Conservation (phyloP, 306 rosid genomes). For the Dryas alaskensis region DNA sequence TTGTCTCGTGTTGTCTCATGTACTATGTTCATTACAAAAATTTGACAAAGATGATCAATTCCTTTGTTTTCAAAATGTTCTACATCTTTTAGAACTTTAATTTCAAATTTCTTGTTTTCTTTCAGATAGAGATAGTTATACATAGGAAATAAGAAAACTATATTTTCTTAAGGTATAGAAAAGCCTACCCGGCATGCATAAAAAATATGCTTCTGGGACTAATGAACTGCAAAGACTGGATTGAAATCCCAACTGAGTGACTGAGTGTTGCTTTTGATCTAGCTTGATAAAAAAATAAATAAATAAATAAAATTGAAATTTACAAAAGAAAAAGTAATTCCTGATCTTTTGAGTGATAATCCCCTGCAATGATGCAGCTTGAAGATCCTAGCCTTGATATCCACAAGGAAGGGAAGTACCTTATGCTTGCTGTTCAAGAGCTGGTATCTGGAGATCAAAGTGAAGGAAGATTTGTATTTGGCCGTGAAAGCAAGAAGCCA, state of each 20-base stretch:
- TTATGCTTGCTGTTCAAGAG: slow-evolving; percentile 78
- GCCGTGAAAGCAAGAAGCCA: slow-evolving; percentile 72
- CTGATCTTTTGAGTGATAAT: slow-evolving; percentile 6
- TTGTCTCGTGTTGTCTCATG: not conserved
- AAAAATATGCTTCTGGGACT: not conserved
- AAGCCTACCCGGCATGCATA: not conserved
- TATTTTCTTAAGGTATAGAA: not conserved
- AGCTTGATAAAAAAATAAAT: too few relatives aligned
- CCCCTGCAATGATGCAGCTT: slow-evolving; percentile 55
- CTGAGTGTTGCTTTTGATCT: too few relatives aligned
- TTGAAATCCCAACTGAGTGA: too few relatives aligned
- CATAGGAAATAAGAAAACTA: not conserved
- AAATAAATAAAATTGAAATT: not conserved
- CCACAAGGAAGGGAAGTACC: slow-evolving; percentile 88
- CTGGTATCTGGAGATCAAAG: slow-evolving; percentile 86
- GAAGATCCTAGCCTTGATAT: slow-evolving; percentile 77
- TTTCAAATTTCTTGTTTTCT: not conserved
- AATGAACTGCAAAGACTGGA: not conserved
- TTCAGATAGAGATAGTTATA: not conserved
- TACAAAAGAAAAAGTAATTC: not conserved
- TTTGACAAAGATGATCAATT: not conserved
- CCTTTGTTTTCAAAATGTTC: not conserved
- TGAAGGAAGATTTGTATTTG: slow-evolving; percentile 96
- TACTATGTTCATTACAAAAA: slow-evolving; percentile 1
- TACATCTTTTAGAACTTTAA: not conserved